A percentile compares a stretch with the other conserved stretches of the same genome.
phyloP scores from a whole-genome alignment of 345 rosid genomes.

The Aquilaria yunnanensis region DNA sequence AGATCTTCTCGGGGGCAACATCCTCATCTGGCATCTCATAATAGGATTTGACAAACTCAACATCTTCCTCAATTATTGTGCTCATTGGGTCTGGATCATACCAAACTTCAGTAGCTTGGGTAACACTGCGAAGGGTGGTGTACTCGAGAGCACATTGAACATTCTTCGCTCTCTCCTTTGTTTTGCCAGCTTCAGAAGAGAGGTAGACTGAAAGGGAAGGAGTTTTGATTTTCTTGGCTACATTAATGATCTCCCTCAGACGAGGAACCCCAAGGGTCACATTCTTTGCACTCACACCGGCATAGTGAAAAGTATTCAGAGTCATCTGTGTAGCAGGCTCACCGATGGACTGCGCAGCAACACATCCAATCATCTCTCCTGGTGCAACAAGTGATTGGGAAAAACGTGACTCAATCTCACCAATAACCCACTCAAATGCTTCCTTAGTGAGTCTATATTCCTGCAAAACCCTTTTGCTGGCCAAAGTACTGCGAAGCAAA shows the following conservation, averaged over 20 bases:
- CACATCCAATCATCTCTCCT: slow-evolving; percentile 99
- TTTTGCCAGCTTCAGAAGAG: slow-evolving; percentile 60
- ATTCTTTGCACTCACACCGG: slow-evolving; percentile 99
- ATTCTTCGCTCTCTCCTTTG: slow-evolving; percentile 92
- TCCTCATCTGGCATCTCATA: slow-evolving; percentile 99
- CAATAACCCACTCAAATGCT: slow-evolving; percentile 97
- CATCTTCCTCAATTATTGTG: slow-evolving; percentile 87
- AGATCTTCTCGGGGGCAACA: slow-evolving; percentile 83
- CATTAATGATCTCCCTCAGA: slow-evolving; percentile 92
- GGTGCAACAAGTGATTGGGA: slow-evolving; percentile 91
- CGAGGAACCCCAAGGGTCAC: slow-evolving; percentile 98
- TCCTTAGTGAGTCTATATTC: slow-evolving; percentile 94
- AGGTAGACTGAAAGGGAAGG: slow-evolving; percentile 88
- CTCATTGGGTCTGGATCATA: slow-evolving; percentile 95
- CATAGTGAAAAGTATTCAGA: slow-evolving; percentile 93
- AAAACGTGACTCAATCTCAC: slow-evolving; percentile 93
- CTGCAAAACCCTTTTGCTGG: slow-evolving; percentile 94
- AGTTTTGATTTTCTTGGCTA: slow-evolving; percentile 91
- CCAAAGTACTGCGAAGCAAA: slow-evolving; percentile 92
- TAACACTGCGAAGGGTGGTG: slow-evolving; percentile 93
- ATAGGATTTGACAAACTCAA: slow-evolving; percentile 89
- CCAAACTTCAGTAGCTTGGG: slow-evolving; percentile 97
- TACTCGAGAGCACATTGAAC: slow-evolving; percentile 97
- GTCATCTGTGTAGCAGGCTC: slow-evolving; percentile 99
- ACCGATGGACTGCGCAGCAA: slow-evolving; percentile 98